Base-by-base conservation (phyloP, 2,329 filamentous ascomycete genomes). In the Colletotrichum sp. region DNA sequence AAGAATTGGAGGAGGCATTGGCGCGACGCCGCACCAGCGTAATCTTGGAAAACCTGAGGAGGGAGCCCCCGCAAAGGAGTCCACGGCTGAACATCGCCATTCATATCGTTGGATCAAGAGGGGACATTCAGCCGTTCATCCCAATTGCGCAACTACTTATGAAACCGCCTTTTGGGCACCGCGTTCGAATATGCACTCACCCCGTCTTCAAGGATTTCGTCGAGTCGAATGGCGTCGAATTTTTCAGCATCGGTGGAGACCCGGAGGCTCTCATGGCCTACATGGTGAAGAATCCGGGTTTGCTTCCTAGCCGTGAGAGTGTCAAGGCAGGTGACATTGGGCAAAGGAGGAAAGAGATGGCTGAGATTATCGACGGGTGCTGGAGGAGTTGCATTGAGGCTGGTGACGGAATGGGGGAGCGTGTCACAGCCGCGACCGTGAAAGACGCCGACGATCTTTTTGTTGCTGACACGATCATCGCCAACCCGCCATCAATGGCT, bases 171-270 rank as follows among this genome's bases (percentile, higher is more conserved):
- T 83, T 88, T 70, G 87, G 88, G 3, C 90, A 92, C 78, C 87
- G 90, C 12, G 88, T 92, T 4, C 87, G 91, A 4, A 82, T 92
- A 13, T 90, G 90, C 30, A 92, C 91, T 1, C 91, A 92, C 78
- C 79, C 85, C 10, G 85, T 86, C 6, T 92, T 92, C 78, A 85
- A 88, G 68, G 82, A 87, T 4, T 91, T 92, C 57, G 89, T 92
- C 18, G 82, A 86, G 58, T 83, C 85, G 4, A 84, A 88, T n/a
- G 88, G 87, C 1, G 80, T 92, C 10, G 90, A 92, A 73, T 92
- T 92, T 79, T 92, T 88, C 78, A 85, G 85, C 12, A 91, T 92
- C 15, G 90, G 90, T 5, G 90, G 90, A 5, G 88, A 92, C 68
- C 90, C 90, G 0, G 86, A 88, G 21, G 86, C 87, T 26, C 82